Evolutionary conservation across 2,329 filamentous ascomycete genomes (phyloP).

Genomic region (Ascochyta koolunga): DNA sequence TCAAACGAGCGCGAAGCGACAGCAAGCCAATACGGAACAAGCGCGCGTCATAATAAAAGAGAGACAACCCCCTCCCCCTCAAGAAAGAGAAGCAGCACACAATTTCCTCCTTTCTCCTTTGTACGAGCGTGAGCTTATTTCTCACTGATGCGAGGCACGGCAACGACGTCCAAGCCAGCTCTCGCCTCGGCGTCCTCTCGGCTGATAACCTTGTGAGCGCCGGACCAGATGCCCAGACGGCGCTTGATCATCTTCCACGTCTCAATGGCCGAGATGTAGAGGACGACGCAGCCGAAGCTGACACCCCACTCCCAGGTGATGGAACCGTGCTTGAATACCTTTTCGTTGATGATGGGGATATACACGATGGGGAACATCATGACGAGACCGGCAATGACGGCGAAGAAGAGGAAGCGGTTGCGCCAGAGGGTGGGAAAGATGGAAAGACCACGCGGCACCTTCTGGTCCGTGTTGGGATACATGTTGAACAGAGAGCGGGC

Average conservation of each 20-base stretch:
- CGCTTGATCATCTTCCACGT: conserved; percentile 55
- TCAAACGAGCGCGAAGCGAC: conserved; percentile 2
- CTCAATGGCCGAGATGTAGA: conserved; percentile 52
- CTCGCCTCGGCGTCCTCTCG: conserved; percentile 46
- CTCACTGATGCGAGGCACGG: conserved; percentile 16
- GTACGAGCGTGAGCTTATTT: conserved; percentile 16
- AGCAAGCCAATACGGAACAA: background rate
- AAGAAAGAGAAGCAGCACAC: background rate
- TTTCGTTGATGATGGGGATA: conserved; percentile 52
- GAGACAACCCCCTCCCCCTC: no score
- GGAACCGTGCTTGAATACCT: conserved; percentile 53
- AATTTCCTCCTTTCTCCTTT: background rate
- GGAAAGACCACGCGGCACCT: conserved; percentile 35
- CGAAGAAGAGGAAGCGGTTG: conserved; percentile 55
- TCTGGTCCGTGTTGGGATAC: conserved; percentile 42
- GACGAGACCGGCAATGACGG: conserved; percentile 49
- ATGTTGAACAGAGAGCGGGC: conserved; percentile 54
- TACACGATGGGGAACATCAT: conserved; percentile 55
- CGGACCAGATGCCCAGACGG: conserved; percentile 42
- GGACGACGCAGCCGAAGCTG: conserved; percentile 48
- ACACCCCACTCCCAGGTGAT: conserved; percentile 57
- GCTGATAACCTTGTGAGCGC: conserved; percentile 37
- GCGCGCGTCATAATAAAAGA: background rate
- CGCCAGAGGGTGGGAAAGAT: conserved; percentile 50
- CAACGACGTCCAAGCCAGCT: conserved; percentile 26